Evolutionary conservation across 202 grass and related monocot species (phyloP).

Genomic region (Panicum hallii): DNA sequence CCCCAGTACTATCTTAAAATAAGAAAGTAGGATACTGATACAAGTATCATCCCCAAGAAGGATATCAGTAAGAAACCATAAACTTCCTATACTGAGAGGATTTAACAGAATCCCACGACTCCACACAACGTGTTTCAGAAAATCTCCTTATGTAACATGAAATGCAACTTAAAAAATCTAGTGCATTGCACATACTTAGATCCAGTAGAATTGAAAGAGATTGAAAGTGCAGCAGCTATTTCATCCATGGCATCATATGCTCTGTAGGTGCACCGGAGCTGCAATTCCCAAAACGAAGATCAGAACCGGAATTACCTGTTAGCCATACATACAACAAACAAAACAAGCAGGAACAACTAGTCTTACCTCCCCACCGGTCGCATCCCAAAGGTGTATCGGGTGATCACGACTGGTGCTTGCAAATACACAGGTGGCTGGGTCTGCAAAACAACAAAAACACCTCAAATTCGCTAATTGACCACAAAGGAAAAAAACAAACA

Average conservation of each 20-base stretch:
- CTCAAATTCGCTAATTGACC: conserved; percentile 25
- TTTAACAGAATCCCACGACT: conserved; percentile 8
- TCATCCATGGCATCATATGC: conserved; percentile 97
- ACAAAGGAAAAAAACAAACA: neutral
- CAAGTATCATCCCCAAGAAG: neutral
- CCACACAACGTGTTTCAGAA: conserved; percentile 8
- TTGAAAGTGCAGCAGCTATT: conserved; percentile 82
- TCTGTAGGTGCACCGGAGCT: conserved; percentile 95
- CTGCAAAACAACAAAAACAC: conserved; percentile 46
- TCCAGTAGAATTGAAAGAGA: conserved; percentile 90
- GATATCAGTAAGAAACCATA: conserved; percentile 5
- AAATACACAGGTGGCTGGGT: conserved; percentile 87
- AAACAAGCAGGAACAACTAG: conserved; percentile 21
- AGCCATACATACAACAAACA: conserved; percentile 31
- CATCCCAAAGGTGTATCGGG: conserved; percentile 98
- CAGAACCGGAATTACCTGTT: conserved; percentile 25
- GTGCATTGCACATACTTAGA: conserved; percentile 64
- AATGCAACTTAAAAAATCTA: neutral
- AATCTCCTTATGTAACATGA: conserved; percentile 16
- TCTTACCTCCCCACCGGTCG: conserved; percentile 71
- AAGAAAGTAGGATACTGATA: neutral
- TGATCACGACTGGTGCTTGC: conserved; percentile 85
- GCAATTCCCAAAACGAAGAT: conserved; percentile 44
- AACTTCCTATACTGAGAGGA: neutral
- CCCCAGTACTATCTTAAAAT: neutral